A percentile compares a stretch with the other conserved stretches of the same genome.
phyloP scores from a whole-genome alignment of 441 rosid species.

The Croton laevigatus region DNA sequence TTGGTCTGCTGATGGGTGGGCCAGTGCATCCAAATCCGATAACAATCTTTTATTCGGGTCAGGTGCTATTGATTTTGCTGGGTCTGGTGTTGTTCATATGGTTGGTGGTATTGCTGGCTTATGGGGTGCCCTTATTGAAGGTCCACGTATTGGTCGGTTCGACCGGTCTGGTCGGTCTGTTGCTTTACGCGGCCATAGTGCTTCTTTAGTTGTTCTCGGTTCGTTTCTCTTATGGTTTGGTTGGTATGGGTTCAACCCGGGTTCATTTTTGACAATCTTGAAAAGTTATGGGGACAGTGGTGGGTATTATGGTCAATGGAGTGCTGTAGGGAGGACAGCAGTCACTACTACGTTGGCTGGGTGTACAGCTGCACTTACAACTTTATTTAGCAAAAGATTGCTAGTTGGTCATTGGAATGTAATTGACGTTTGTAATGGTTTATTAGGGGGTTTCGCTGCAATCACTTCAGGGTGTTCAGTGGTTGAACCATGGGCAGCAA shows the following conservation, averaged over 20 bases:
- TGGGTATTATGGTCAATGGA: constrained; percentile 71
- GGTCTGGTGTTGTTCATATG: constrained; percentile 76
- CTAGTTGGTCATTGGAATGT: constrained; percentile 81
- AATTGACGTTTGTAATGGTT: constrained; percentile 73
- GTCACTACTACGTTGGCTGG: constrained; percentile 85
- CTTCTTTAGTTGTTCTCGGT: constrained; percentile 73
- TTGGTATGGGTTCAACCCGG: constrained; percentile 91
- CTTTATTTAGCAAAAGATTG: constrained; percentile 61
- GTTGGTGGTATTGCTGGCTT: constrained; percentile 72
- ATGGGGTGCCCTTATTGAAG: constrained; percentile 78
- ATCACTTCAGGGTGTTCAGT: constrained; percentile 78
- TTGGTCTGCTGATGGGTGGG: constrained; percentile 74
- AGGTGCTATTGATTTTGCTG: constrained; percentile 67
- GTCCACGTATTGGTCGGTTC: constrained; percentile 81
- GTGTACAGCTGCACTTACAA: constrained; percentile 73
- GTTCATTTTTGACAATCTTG: constrained; percentile 60
- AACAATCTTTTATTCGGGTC: constrained; percentile 42
- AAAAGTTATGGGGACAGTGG: constrained; percentile 35
- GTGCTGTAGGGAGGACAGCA: constrained; percentile 72
- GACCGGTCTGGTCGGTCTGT: constrained; percentile 48
- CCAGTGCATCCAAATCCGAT: constrained; percentile 37
- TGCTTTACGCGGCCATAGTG: constrained; percentile 73
- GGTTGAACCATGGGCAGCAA: constrained; percentile 90
- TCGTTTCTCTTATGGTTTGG: constrained; percentile 87
- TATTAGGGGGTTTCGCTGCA: constrained; percentile 81